phyloP scores from a whole-genome alignment of 768 basidiomycete genomes.

The Kwoniella dejecticola region DNA sequence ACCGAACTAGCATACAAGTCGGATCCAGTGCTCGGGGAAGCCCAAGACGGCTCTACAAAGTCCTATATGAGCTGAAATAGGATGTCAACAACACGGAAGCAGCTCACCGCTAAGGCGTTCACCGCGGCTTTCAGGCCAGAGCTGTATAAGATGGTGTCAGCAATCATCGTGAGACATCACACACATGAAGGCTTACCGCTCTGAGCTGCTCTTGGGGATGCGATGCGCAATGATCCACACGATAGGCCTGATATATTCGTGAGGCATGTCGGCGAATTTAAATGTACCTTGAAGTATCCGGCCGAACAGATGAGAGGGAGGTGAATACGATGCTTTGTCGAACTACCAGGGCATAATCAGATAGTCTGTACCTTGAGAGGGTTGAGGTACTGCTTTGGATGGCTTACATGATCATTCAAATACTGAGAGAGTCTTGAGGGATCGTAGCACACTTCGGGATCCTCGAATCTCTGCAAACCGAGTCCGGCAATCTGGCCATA shows the following conservation, averaged over 20 bases:
- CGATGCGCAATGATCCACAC: conserved; percentile 43
- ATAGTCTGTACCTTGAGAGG: no score
- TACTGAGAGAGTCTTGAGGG: background rate
- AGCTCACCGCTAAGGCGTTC: conserved; percentile 40
- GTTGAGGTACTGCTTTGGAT: no score
- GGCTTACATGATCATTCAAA: conserved; percentile 5
- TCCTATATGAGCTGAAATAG: background rate
- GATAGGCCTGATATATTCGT: conserved; percentile 28
- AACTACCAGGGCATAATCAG: background rate
- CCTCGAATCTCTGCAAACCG: conserved; percentile 16
- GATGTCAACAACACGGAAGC: background rate
- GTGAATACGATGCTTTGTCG: conserved; percentile 3
- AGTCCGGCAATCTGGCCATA: conserved; percentile 15
- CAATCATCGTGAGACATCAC: background rate
- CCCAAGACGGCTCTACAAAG: conserved; percentile 27
- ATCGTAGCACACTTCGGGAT: conserved; percentile 15
- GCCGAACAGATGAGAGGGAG: conserved; percentile 21
- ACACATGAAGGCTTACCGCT: conserved; percentile 24
- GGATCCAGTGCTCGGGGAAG: conserved; percentile 14
- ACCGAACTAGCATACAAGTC: conserved; percentile 20
- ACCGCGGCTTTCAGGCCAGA: conserved; percentile 43
- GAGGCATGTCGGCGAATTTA: conserved; percentile 33
- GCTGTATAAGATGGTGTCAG: conserved; percentile 3
- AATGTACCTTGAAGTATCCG: conserved; percentile 29
- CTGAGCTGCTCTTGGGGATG: conserved; percentile 29